phyloP scores from a whole-genome alignment of 1,139 yeast species.

The Suhomyces anneliseae region DNA sequence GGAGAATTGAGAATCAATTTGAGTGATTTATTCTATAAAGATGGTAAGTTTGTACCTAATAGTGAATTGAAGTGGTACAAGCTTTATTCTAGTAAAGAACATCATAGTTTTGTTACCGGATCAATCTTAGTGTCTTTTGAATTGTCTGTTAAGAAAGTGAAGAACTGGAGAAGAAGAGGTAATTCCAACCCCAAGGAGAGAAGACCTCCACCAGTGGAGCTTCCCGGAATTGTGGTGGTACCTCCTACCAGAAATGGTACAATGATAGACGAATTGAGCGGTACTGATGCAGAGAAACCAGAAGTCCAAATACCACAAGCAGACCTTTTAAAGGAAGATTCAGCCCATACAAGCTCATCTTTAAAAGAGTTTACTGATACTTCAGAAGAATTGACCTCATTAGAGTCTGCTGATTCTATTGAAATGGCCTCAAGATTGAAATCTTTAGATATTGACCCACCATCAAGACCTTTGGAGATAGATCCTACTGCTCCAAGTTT shows the following conservation, averaged over 20 bases:
- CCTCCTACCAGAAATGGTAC: conserved; percentile 20
- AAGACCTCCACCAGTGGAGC: conserved; percentile 3
- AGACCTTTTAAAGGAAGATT: no score
- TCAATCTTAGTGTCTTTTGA: conserved; percentile 54
- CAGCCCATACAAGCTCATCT: no score
- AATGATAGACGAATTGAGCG: not conserved
- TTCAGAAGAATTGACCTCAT: not conserved
- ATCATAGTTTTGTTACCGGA: conserved; percentile 58
- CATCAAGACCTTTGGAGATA: not conserved
- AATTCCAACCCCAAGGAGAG: conserved; percentile 4
- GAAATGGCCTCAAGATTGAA: conserved; percentile 13
- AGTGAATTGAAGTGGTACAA: conserved; percentile 51
- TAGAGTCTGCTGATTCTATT: not conserved
- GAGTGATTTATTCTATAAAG: conserved; percentile 37
- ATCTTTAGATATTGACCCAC: conserved; percentile 9
- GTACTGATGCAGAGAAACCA: no score
- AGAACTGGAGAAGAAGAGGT: conserved; percentile 10
- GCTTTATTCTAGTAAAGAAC: conserved; percentile 46
- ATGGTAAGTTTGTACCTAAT: conserved; percentile 18
- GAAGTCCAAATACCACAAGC: no score
- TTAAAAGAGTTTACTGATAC: not conserved
- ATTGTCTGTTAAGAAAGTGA: conserved; percentile 28
- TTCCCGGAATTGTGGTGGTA: conserved; percentile 17
- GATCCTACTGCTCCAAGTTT: not conserved
- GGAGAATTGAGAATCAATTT: conserved; percentile 58